Base-by-base conservation (phyloP, 345 rosid species). In the Psidium guajava region DNA sequence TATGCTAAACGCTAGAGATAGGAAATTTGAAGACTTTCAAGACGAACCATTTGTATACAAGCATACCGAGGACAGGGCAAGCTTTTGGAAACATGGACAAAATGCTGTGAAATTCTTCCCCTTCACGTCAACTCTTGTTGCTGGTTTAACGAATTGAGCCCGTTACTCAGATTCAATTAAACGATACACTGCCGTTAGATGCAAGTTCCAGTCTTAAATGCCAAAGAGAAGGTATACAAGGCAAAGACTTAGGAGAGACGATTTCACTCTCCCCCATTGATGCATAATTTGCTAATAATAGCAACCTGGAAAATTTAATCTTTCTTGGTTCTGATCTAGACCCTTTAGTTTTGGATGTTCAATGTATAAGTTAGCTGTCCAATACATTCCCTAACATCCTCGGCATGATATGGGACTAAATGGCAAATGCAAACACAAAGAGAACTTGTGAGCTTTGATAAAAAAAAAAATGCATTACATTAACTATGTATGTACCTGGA, bases 381-480 rank as follows among this genome's bases (percentile, higher is more conserved):
- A 87, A 85, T 24, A 49, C 75, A 18, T 36, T 40, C 25, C 59
- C 27, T 11, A 54, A 18, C 59, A 21, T 57, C 85, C 80, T 86
- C 77, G 50, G 85, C 84, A 84, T 81, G 86, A 81, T 81, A 83
- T 44, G 84, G 54, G 87, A 51, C 84, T 87, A 84, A 85, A 83
- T 86, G 86, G 84, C 6, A 69, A 69, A 69, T 2, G 77, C 77
- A 69, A 69, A 21, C 77, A 36, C 13, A 2, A 18, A 69, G 47
- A 36, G 22, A 69, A 69, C 24, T 32, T 18, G 77, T 18, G 77
- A 40, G 11, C 47, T 32, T 69, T 32, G 24, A 32, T 32, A 36
- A 36, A 36, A 36, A n/a, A 5, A 1, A 18, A 18, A 61, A 61
- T 0, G 75, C 28, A 9, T 18, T 36, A 18, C 9, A 18, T 69